Base-by-base conservation (phyloP, 495 filamentous ascomycete genomes). In the Hypoxylon subgilvum region DNA sequence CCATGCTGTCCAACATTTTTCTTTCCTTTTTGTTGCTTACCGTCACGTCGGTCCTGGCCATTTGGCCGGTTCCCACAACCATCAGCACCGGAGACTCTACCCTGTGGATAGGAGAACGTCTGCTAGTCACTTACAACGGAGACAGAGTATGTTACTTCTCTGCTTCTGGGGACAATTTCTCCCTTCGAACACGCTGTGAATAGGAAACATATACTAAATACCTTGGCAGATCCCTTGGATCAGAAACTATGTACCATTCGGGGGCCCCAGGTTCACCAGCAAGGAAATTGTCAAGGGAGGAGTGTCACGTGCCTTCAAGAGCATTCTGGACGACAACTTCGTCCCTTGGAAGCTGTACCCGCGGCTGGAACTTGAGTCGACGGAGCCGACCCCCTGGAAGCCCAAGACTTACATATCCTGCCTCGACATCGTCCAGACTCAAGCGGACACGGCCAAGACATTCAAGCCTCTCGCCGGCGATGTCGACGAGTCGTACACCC, bases 261-360 rank as follows among this genome's bases (percentile, higher is more conserved):
- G 50, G 12, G 60, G 64, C 17, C 23, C 57, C 12, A 61, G 58
- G 13, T 66, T 76, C 43, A 70, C 55, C 57, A 80, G 75, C 69
- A 72, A 69, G 52, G 74, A 80, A 18, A 73, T 83, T 38, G 75
- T 84, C 25, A 73, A 76, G 50, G 75, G 70, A 45, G 79, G 70
- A n/a, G 63, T 83, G 14, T 70, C 73, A 27, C 72, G 81, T 27
- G 68, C 75, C 4, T 48, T 79, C 25, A 57, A 72, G 16, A 79
- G 73, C 38, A 79, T 90, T 22, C 85, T 91, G 68, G 69, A 74
- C 18, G 71, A 83, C 55, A 81, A 80, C 54, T 83, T 90, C 36
- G 79, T 88, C 9, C 89, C 89, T 3, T 93, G 89, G 89, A 89
- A 85, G 73, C 82, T 92, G 52, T 78, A 88, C 57, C 76, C 79